Evolutionary conservation across 176 grass and related monocot species (phyloP), one percentile per base, ranked within the genome.

Genomic region (Saccharum officinarum): DNA sequence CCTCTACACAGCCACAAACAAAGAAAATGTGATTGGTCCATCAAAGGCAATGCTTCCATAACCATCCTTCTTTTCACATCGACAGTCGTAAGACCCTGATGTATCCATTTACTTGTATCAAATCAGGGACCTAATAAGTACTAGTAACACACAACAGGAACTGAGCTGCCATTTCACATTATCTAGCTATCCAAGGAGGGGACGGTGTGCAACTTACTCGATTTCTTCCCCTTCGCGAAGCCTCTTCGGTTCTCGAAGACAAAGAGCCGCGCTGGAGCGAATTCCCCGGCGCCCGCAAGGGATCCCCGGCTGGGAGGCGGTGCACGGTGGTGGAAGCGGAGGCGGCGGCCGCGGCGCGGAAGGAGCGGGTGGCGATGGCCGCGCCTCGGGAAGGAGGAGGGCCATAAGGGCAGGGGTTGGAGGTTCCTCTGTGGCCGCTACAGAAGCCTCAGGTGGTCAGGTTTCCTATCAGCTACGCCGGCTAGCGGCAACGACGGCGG

Each of bases 211-310:
- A 41, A 54, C 85, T 90, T 86, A 86, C 94, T 97, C 36, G 90
- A 91, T 71, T 94, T 97, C 86, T 87, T 94, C 71, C 92, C 94
- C 75, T 97, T 97, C 0, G 92, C 94, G 75, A 97, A 97, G 60
- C 92, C 85, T 42, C 94, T 86, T 16, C 79, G 76, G 61, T 50
- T 47, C 13, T 82, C 79, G 57, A 86, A 71, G n/a, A 84, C 8
- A 37, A 92, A 92, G 8, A 70, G 62, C 72, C 75, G 79, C 46
- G 47, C 49, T 0, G 77, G 63, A 33, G 61, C 25, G 16, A 78
- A 14, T 60, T 80, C 54, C 18, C 78, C 57, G 22, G 71, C 61
- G 42, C 60, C 80, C 4, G 60, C 59, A 52, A 82, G 65, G 76
- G 87, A 81, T 83, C 67, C 82, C 30, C 61, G 50, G 78, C 54